Percentiles rank a stretch among this genome's conserved stretches.
Evolutionary conservation across 2,329 filamentous ascomycete species (phyloP).

Genomic region (Sphaerulina vaccinii): DNA sequence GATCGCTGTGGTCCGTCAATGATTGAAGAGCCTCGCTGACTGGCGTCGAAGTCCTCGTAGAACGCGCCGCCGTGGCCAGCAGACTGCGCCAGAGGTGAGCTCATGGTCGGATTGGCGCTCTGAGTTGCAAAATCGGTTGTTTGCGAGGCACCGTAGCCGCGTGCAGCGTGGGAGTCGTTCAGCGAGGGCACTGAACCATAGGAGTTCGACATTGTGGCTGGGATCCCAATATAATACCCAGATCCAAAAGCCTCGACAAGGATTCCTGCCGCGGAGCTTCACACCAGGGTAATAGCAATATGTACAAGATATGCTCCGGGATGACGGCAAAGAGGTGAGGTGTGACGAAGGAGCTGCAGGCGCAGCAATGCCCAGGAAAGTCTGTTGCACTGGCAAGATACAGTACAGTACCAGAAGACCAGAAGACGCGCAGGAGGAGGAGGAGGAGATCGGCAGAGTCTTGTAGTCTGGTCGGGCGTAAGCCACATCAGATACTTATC

Average conservation of each 20-base stretch:
- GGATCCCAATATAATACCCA: background rate
- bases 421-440: background rate
- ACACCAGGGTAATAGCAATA: no score
- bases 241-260: background rate
- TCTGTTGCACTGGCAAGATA: no score
- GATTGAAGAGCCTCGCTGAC: slow-evolving; percentile 65
- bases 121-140: slow-evolving; percentile 40
- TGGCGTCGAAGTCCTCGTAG: slow-evolving; percentile 65
- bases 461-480: no score
- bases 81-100: slow-evolving; percentile 40
- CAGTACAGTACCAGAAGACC: background rate
- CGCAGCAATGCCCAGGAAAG: background rate
- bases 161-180: slow-evolving; percentile 6
- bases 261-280: no score
- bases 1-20: slow-evolving; percentile 60
- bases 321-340: no score
- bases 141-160: slow-evolving; percentile 16
- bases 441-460: background rate
- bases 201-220: slow-evolving; percentile 4
- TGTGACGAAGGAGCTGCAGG: background rate
- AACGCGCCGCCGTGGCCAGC: slow-evolving; percentile 32
- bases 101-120: slow-evolving; percentile 36
- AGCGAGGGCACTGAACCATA: slow-evolving; percentile 3
- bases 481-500: no score
- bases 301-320: no score